Conservation (phyloP, 1,139 yeast species). For the Nakaseomyces nivariensis region DNA sequence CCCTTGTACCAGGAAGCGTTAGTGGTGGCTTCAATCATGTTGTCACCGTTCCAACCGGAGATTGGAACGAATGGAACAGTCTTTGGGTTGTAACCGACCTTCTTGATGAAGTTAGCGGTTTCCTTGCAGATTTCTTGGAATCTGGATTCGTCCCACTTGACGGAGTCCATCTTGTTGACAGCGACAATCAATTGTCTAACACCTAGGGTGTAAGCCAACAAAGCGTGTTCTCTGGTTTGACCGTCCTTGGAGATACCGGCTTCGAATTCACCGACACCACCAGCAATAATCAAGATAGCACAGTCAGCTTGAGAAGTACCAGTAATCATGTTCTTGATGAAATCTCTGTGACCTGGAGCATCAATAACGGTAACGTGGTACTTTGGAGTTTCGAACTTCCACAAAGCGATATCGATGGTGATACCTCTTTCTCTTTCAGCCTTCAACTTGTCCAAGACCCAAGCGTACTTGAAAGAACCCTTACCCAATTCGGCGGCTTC, state of each 20-base stretch:
- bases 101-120: conserved; percentile 81
- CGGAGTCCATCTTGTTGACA: conserved; percentile 91
- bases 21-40: conserved; percentile 75
- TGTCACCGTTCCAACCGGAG: conserved; percentile 93
- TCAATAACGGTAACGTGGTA: conserved; percentile 88
- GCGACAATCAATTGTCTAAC: conserved; percentile 87
- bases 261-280: conserved; percentile 98
- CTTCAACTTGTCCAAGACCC: conserved; percentile 96
- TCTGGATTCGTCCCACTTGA: conserved; percentile 75
- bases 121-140: conserved; percentile 77
- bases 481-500: conserved; percentile 97
- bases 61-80: conserved; percentile 89
- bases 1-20: conserved; percentile 90
- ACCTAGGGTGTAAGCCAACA: conserved; percentile 96
- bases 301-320: conserved; percentile 97
- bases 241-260: conserved; percentile 99
- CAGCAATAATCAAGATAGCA: conserved; percentile 91
- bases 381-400: conserved; percentile 95
- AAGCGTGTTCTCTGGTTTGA: conserved; percentile 97
- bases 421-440: conserved; percentile 97
- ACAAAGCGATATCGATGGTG: conserved; percentile 88
- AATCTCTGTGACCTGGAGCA: conserved; percentile 96
- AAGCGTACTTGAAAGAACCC: conserved; percentile 98
- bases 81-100: conserved; percentile 91
- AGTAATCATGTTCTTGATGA: conserved; percentile 91